These are phyloP conservation scores for Mortierella alpina DNA, from an alignment of 192 early-diverging fungal genomes.

Conservation along the genomic window DNA sequence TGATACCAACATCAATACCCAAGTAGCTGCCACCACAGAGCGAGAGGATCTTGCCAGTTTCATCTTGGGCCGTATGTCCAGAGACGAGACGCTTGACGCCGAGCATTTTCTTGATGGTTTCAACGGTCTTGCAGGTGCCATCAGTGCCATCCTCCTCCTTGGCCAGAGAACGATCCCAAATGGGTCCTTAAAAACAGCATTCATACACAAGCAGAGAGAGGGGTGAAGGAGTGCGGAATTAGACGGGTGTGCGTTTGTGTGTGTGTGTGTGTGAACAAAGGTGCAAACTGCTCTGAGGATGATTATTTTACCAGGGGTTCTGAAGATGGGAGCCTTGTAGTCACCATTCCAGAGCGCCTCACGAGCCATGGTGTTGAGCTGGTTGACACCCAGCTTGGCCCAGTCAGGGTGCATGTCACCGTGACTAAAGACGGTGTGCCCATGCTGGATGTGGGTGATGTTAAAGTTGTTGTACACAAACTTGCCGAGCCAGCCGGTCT, in stretches of 20 bases:
- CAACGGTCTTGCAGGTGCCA: constrained; percentile 21
- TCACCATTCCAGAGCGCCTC: constrained; percentile 19
- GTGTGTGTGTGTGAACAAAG: neutral
- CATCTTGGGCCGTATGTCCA: constrained; percentile 73
- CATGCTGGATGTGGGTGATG: constrained; percentile 31
- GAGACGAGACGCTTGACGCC: constrained; percentile 71
- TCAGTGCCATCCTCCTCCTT: constrained; percentile 18
- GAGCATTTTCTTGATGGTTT: constrained; percentile 16
- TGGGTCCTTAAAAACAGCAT: constrained; percentile 10
- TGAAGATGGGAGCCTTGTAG: constrained; percentile 33
- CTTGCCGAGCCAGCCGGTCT: constrained; percentile 40
- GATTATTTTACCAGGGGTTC: constrained; percentile 5
- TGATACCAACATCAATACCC: constrained; percentile 81
- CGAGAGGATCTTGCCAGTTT: constrained; percentile 62
- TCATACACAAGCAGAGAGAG: neutral
- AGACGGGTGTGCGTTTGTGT: too few species aligned
- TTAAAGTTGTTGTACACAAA: constrained; percentile 35
- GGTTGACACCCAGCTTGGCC: constrained; percentile 23
- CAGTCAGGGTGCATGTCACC: constrained; percentile 35
- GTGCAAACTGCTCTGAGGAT: neutral
- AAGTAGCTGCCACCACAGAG: constrained; percentile 67
- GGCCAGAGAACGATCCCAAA: constrained; percentile 32
- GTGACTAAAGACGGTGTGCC: constrained; percentile 34
- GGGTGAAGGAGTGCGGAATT: too few species aligned
- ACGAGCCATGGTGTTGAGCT: constrained; percentile 14